These are phyloP conservation scores for Tilletia setariae DNA, from an alignment of 1,284 basidiomycete species.

Conservation along the genomic window DNA sequence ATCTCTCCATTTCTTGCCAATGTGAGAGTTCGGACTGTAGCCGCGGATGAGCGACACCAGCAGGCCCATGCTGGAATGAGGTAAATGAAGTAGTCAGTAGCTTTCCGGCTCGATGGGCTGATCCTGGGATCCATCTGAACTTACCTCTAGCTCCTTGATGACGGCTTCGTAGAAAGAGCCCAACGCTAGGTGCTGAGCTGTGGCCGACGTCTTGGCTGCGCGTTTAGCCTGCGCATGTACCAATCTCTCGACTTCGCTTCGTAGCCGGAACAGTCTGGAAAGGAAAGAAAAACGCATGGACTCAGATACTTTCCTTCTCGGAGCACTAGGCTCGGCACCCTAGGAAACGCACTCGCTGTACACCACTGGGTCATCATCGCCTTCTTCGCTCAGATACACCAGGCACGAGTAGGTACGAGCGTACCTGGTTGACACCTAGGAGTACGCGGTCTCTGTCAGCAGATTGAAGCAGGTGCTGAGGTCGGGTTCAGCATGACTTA, in stretches of 20 bases:
- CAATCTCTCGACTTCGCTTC: slow-evolving; percentile 15
- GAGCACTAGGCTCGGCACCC: no score
- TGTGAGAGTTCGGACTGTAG: slow-evolving; percentile 34
- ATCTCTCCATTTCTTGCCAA: slow-evolving; percentile 26
- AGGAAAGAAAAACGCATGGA: not conserved
- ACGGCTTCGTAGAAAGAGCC: slow-evolving; percentile 9
- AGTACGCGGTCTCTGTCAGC: not conserved
- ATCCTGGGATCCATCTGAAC: slow-evolving; percentile 4
- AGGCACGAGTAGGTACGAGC: slow-evolving; percentile 5
- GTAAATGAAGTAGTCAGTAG: not conserved
- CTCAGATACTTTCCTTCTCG: not conserved
- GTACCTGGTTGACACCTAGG: slow-evolving; percentile 8
- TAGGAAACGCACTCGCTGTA: slow-evolving; percentile 1
- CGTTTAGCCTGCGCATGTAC: slow-evolving; percentile 15
- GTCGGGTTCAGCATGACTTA: not conserved
- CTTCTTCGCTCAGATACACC: slow-evolving; percentile 14
- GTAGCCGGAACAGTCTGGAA: slow-evolving; percentile 10
- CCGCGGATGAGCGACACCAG: slow-evolving; percentile 17
- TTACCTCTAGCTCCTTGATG: slow-evolving; percentile 18
- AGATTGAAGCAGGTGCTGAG: not conserved
- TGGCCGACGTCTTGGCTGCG: not conserved
- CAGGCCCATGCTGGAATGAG: slow-evolving; percentile 1
- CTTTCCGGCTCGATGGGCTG: not conserved
- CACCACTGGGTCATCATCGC: slow-evolving; percentile 14
- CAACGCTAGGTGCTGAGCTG: slow-evolving; percentile 7